Base-by-base conservation (phyloP, 306 rosid species). In the Vicia sativa region DNA sequence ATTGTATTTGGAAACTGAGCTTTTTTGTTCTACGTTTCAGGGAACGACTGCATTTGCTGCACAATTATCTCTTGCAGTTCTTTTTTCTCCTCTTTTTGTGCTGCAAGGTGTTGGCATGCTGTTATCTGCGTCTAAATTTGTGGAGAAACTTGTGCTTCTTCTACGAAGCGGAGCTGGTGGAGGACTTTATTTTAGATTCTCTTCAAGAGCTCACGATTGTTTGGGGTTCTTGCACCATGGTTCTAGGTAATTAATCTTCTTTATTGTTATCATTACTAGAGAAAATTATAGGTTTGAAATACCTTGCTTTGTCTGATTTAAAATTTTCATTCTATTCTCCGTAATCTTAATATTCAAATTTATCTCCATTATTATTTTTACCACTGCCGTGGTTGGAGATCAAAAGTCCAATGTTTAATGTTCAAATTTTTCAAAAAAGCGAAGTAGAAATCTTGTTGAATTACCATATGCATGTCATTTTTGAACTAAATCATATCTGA, bases 221-320 rank as follows among this genome's bases (percentile, higher is more conserved):
- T 75, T 95, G 72, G 99, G 93, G 58, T 95, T 91, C 84, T 84
- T 95, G 78, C 95, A 85, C 81, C 96, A 79, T 79, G 99, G 99
- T 72, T 95, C 99, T 50, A 88, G 99, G 99, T 95, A 82, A 81
- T 71, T 63, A 29, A 39, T 49, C 28, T 29, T 70, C 23, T 70
- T 48, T 55, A 12, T 57, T 42, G 37, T 68, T 64, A 18, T 49
- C 49, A 46, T 49, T 46, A 13, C 54, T 31, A 37, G 63, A 68
- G 49, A 57, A n/a, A 21, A 35, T 9, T 26, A 26, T 18, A 11
- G 63, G 45, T 56, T 65, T 2, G 12, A 64, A 63, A 11, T 55
- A 35, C 37, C n/a, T 54, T 77, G 54, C 6, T 56, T 26, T 48
- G 73, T 39, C 38, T 42, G 42, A 65, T 63, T 44, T 54, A 35